Evolutionary conservation across 2,329 filamentous ascomycete genomes (phyloP).

Genomic region (Trichoderma sp.): DNA sequence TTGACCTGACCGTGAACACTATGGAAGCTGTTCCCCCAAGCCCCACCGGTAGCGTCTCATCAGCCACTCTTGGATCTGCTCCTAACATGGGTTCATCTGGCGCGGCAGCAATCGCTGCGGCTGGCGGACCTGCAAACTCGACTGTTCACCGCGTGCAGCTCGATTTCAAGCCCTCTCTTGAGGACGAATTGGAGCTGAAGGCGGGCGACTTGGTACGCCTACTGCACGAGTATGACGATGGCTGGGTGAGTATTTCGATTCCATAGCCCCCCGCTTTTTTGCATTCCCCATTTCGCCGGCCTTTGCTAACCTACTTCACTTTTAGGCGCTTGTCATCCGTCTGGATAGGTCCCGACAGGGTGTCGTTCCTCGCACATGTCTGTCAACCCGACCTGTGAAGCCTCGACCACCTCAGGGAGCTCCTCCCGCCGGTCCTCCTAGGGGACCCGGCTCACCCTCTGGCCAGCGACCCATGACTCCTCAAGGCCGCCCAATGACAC

Average conservation of each 20-base stretch:
- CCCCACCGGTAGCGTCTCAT: conserved; percentile 59
- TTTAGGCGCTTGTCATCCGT: conserved; percentile 80
- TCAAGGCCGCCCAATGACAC: conserved; percentile 38
- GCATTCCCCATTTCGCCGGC: conserved; percentile 25
- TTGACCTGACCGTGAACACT: conserved; percentile 53
- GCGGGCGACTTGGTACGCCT: conserved; percentile 83
- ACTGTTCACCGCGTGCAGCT: conserved; percentile 89
- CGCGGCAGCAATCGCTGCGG: conserved; percentile 60
- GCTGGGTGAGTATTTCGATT: conserved; percentile 69
- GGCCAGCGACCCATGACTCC: conserved; percentile 35
- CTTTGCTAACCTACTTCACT: conserved; percentile 31
- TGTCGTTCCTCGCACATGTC: conserved; percentile 88
- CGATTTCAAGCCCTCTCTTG: conserved; percentile 89
- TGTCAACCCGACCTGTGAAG: conserved; percentile 89
- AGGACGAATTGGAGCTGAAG: conserved; percentile 81
- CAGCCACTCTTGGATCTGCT: conserved; percentile 49
- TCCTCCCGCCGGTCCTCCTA: conserved; percentile 40
- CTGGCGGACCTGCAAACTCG: conserved; percentile 57
- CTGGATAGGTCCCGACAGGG: conserved; percentile 90
- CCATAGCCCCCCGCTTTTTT: conserved; percentile 14
- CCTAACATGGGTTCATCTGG: conserved; percentile 36
- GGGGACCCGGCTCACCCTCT: conserved; percentile 31
- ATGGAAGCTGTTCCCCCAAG: conserved; percentile 48
- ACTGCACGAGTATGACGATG: conserved; percentile 95
- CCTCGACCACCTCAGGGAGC: conserved; percentile 62